Evolutionary conservation across 306 rosid genomes (phyloP), one percentile per base, ranked within the genome.

Genomic region (Ceratonia siliqua): DNA sequence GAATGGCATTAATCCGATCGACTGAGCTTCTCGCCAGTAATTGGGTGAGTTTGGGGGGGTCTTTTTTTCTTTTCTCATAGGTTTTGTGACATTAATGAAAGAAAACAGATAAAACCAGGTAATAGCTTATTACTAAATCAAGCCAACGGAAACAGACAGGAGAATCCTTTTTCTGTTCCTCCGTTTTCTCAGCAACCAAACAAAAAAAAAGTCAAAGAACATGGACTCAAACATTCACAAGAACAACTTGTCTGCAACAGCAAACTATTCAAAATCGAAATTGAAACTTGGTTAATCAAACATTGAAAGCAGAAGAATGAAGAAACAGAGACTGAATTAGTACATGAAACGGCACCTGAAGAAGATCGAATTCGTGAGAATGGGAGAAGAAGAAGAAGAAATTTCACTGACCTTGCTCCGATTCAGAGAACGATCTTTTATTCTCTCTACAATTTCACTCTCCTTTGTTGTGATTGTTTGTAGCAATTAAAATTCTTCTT

Each of bases 331-430:
- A 78, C 61, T 76, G 65, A 63, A 58, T 62, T 2, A 73, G 82
- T 82, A 76, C 41, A 59, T 14, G 78, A 62, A 68, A 68, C 62
- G 82, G 75, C 22, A 80, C 52, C 66, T 17, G 70, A 73, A 78
- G 81, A 75, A 12, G 43, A 78, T 66, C 65, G 57, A 76, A 78
- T 55, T 83, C 38, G 78, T 43, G 41, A 77, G 77, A 82, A 68
- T 27, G 32, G 32, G 32, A 58, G 78, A 73, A 39, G 72, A 56
- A 61, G 62, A 72, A 28, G 84, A 80, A 84, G 88, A 86, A 84
- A 82, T 75, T 70, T 72, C 71, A 88, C 94, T 88, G 87, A 94
- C 98, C 98, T 85, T 72, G 69, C 81, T 68, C 67, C 83, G 86
- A 87, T 89, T 82, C 86, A 82, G 87, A 94, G 84, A 85, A 86